Base-by-base conservation (phyloP, 108 stramenopile genomes). In the Cyclotella cryptica region DNA sequence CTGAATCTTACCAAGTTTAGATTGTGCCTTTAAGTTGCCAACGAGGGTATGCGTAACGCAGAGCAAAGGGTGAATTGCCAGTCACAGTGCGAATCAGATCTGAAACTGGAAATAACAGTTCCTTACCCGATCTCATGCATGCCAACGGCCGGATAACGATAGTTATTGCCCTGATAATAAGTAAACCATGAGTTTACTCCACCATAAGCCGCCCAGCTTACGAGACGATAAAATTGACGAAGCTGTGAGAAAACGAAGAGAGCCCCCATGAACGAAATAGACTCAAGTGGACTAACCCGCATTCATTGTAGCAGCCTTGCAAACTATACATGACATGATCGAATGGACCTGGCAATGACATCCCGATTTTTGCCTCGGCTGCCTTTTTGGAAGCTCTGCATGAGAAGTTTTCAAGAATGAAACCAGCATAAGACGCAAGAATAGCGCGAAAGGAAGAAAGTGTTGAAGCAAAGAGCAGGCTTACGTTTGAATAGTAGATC, bases 321-420 rank as follows among this genome's bases (percentile, higher is more conserved):
- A 73, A 9, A 12, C 66, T 39, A 42, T 62, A 83, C 72, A 74
- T 60, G 9, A 83, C 77, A 27, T 83, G 82, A 62, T 73, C 52
- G 47, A 78, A 79, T 40, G 66, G 58, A 10, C 80, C 80, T 8
- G 80, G 73, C 18, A 81, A 47, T 7, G 30, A 27, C 40, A 42
- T 17, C 12, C 69, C 74, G n/a, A 81, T 24, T 51, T 81, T 81
- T 3, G 13, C 13, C 43, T 71, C 65, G n/a, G 30, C 70, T 22
- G 74, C 81, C 14, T 17, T 12, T 11, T 24, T 28, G 11, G 81
- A 46, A 29, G 69, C 53, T 5, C 49, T 17, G 3, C 19, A 62
- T 13, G 35, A 11, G 35, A 40, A 17, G 39, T 15, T 30, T 18
- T 24, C 7, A 18, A 9, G 3, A 62, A 13, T 10, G 10, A 62